Evolutionary conservation across 305 asterid genomes (phyloP).

Genomic region (Solanum hybrid): DNA sequence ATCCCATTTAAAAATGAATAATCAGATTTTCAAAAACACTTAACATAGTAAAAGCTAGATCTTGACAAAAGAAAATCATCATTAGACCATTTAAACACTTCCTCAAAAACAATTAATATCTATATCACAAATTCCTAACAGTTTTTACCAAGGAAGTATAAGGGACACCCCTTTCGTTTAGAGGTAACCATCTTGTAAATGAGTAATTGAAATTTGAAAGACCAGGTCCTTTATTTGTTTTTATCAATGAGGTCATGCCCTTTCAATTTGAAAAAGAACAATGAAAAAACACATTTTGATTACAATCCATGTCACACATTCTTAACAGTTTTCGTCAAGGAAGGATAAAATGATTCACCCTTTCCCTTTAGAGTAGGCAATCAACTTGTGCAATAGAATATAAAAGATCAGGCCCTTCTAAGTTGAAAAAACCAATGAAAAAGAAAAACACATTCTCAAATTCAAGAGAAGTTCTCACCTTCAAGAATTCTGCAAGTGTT

Average conservation of each 20-base stretch:
- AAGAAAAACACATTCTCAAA: background rate
- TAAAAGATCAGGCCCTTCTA: background rate
- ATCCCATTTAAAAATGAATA: background rate
- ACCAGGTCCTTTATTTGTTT: background rate
- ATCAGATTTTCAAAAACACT: background rate
- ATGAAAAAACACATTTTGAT: background rate
- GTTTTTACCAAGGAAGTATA: background rate
- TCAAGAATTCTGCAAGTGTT: slow-evolving; percentile 75
- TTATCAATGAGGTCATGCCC: background rate
- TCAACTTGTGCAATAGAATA: background rate
- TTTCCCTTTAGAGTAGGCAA: background rate
- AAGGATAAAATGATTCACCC: background rate
- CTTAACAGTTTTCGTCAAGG: background rate
- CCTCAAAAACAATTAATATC: background rate
- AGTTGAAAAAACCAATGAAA: background rate
- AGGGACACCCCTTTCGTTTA: background rate
- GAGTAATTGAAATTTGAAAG: background rate
- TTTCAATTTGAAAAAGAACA: background rate
- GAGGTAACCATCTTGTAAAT: background rate
- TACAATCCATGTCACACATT: background rate
- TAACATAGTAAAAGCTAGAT: background rate
- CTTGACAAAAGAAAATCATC: background rate
- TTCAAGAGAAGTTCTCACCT: slow-evolving; percentile 28
- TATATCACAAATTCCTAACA: background rate
- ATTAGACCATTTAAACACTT: background rate